These are phyloP conservation scores for Diaporthe eres DNA, from an alignment of 2,329 filamentous ascomycete species.

Conservation along the genomic window DNA sequence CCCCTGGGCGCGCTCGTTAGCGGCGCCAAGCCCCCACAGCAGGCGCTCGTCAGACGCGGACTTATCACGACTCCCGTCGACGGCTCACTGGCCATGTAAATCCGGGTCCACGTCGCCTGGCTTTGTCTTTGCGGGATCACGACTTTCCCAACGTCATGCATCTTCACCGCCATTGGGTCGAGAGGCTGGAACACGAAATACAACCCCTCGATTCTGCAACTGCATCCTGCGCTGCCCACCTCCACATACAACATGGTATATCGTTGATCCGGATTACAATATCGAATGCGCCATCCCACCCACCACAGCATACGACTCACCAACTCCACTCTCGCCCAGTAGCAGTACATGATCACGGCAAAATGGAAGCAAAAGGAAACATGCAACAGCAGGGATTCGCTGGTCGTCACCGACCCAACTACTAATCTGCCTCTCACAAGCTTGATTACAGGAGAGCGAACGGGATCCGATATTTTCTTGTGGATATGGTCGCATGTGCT, in stretches of 20 bases:
- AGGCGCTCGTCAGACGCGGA: constrained; percentile 13
- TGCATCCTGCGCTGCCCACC: background rate
- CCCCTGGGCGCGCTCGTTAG: constrained; percentile 7
- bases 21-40: constrained; percentile 24
- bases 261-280: constrained; percentile 6
- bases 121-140: background rate
- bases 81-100: constrained; percentile 20
- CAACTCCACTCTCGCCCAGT: background rate
- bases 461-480: constrained; percentile 29
- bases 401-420: constrained; percentile 32
- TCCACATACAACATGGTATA: background rate
- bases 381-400: constrained; percentile 32
- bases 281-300: background rate
- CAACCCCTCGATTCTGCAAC: constrained; percentile 7
- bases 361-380: background rate
- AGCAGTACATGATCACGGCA: background rate
- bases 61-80: constrained; percentile 16
- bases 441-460: constrained; percentile 25
- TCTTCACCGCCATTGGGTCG: background rate
- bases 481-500: constrained; percentile 34
- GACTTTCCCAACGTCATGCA: background rate
- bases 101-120: constrained; percentile 4
- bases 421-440: constrained; percentile 35
- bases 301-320: background rate
- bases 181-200: background rate